A percentile compares a stretch with the other conserved stretches of the same genome.
Evolutionary conservation across 106 monocot genomes (phyloP).

Genomic region (Dendrobium nobile): DNA sequence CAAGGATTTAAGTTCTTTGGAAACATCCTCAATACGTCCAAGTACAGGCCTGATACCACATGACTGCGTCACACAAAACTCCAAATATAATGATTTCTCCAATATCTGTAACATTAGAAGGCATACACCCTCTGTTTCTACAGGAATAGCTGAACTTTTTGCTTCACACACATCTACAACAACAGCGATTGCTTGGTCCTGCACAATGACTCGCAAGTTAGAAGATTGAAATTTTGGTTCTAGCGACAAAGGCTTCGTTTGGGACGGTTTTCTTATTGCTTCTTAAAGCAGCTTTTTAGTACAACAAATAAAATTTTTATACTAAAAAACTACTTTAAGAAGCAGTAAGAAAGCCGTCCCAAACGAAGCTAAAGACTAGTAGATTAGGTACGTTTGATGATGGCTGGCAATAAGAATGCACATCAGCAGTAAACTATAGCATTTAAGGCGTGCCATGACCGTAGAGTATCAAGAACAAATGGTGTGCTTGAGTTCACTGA

Average conservation of each 20-base stretch:
- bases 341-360: too few species aligned
- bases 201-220: slow-evolving; percentile 13
- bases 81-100: slow-evolving; percentile 80
- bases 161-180: slow-evolving; percentile 49
- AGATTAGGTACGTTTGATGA: too few species aligned
- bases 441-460: too few species aligned
- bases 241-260: too few species aligned
- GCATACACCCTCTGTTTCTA: slow-evolving; percentile 41
- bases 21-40: slow-evolving; percentile 78
- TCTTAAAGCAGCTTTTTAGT: too few species aligned
- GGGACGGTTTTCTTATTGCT: too few species aligned
- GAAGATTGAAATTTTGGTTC: not conserved
- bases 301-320: too few species aligned
- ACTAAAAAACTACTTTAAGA: too few species aligned
- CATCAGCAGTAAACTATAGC: not conserved
- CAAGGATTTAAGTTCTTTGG: slow-evolving; percentile 51
- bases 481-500: too few species aligned
- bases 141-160: slow-evolving; percentile 20
- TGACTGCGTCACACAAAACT: slow-evolving; percentile 68
- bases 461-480: too few species aligned
- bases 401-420: not conserved
- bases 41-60: slow-evolving; percentile 79
- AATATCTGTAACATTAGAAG: slow-evolving; percentile 58
- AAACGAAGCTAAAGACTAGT: too few species aligned
- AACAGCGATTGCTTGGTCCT: slow-evolving; percentile 82